These are phyloP conservation scores for Bathelium albidoporum DNA, from an alignment of 495 filamentous ascomycete genomes.

Conservation along the genomic window DNA sequence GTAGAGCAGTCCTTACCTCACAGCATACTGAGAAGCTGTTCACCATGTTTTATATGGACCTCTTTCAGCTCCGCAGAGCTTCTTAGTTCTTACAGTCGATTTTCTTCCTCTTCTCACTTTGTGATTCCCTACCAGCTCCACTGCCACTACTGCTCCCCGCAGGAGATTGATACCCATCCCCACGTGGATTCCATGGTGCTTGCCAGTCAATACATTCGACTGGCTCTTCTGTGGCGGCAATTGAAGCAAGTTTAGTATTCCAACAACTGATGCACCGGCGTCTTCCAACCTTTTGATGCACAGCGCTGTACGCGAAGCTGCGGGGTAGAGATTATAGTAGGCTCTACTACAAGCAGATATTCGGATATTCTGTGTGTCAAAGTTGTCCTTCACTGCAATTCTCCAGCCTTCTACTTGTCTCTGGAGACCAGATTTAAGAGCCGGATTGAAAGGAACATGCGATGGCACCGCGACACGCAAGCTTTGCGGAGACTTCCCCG, in stretches of 20 bases:
- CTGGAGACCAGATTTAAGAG: neutral
- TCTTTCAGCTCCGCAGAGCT: no score
- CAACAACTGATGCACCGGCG: neutral
- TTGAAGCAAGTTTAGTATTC: constrained; percentile 5
- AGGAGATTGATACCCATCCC: constrained; percentile 9
- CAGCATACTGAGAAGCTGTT: no score
- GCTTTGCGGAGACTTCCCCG: neutral
- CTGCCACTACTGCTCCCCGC: constrained; percentile 10
- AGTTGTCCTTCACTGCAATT: constrained; percentile 8
- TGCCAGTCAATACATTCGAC: constrained; percentile 22
- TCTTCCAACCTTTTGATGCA: neutral
- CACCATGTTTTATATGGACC: no score
- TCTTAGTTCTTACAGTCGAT: no score
- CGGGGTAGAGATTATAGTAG: neutral
- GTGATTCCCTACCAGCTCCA: no score
- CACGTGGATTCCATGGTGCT: constrained; percentile 9
- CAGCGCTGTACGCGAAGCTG: neutral
- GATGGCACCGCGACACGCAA: neutral
- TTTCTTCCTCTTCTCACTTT: no score
- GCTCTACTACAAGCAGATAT: constrained; percentile 6
- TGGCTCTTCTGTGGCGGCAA: constrained; percentile 15
- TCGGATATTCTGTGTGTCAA: neutral
- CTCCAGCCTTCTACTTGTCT: neutral
- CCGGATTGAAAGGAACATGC: neutral
- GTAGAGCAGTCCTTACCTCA: no score